Evolutionary conservation across 2,329 filamentous ascomycete genomes (phyloP), one percentile per base, ranked within the genome.

Genomic region (Cercospora zeina): DNA sequence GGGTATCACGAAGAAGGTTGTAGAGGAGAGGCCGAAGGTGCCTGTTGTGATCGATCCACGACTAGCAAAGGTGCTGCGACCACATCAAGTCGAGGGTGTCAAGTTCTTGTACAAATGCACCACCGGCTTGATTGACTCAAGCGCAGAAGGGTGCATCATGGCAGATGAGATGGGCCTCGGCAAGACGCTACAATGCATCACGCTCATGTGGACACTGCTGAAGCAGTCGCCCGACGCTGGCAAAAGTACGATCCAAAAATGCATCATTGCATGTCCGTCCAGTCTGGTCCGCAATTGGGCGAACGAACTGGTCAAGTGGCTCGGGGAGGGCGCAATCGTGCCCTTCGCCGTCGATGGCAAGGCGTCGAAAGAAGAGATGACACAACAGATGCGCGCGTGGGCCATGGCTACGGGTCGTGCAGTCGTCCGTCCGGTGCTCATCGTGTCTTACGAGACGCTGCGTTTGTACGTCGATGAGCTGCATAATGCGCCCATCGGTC

Each of bases 131-230:
- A 90, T 97, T 60, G 95, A 97, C 70, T 84, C 89, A 37, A 93
- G 93, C 70, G 95, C 95, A 54, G 90, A 97, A 75, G 95, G 95
- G 1, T 99, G 95, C 77, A 99, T 99, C 74, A 99, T 99, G 95
- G 95, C 95, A 58, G 95, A 99, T 75, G 95, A 97, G 75, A 99
- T 99, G 95, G 95, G 95, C 69, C 80, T 99, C 31, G 95, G 95
- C 61, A 99, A 99, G 79, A 99, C 95, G 70, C 78, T 99, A 47
- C 95, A 99, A 80, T 99, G 95, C 76, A 99, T 99, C 71, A 86
- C 95, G 0, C 83, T 99, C 54, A 88, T 99, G 82, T 99, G 95
- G 95, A 99, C 95, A 1, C 79, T 99, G 1, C 79, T 99, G 14
- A 97, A 97, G 75, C 95, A 99, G 73, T 96, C 93, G 0, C 91